phyloP scores from a whole-genome alignment of 192 early-diverging fungal genomes.

The Funneliformis mosseae region DNA sequence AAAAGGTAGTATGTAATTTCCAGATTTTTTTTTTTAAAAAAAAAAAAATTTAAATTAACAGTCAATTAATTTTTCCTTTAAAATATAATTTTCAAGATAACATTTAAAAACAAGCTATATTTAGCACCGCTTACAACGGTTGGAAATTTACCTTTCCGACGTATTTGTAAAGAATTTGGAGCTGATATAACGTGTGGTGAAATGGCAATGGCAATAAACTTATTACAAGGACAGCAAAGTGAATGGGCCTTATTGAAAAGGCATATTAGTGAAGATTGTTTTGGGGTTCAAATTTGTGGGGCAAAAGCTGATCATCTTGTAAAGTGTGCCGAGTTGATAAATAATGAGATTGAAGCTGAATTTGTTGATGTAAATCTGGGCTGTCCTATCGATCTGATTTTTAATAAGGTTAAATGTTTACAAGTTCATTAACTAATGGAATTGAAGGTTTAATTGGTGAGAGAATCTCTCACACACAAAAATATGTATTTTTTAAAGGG shows the following conservation, averaged over 20 bases:
- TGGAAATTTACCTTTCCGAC: conserved; percentile 95
- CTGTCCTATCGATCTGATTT: conserved; percentile 92
- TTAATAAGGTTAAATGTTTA: conserved; percentile 49
- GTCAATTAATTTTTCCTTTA: no score
- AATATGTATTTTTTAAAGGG: conserved; percentile 53
- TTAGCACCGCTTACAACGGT: conserved; percentile 96
- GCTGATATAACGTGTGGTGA: conserved; percentile 97
- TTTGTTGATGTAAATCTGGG: conserved; percentile 98
- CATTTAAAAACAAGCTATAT: conserved; percentile 88
- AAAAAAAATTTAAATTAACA: no score
- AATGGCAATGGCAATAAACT: conserved; percentile 79
- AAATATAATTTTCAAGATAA: conserved; percentile 40
- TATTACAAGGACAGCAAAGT: conserved; percentile 67
- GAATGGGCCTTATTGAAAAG: conserved; percentile 86
- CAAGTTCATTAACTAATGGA: no score
- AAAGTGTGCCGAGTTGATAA: conserved; percentile 70
- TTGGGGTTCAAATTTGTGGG: conserved; percentile 90
- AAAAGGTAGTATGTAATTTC: conserved; percentile 41
- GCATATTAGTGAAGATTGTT: conserved; percentile 85
- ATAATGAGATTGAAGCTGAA: conserved; percentile 71
- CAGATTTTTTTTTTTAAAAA: not conserved
- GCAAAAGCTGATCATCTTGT: conserved; percentile 59
- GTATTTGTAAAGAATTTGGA: conserved; percentile 91
- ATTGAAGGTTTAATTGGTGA: not conserved
- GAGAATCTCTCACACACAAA: not conserved